These are phyloP conservation scores for Aspergillus pseudoviridinutans DNA, from an alignment of 2,329 filamentous ascomycete species.

Conservation along the genomic window DNA sequence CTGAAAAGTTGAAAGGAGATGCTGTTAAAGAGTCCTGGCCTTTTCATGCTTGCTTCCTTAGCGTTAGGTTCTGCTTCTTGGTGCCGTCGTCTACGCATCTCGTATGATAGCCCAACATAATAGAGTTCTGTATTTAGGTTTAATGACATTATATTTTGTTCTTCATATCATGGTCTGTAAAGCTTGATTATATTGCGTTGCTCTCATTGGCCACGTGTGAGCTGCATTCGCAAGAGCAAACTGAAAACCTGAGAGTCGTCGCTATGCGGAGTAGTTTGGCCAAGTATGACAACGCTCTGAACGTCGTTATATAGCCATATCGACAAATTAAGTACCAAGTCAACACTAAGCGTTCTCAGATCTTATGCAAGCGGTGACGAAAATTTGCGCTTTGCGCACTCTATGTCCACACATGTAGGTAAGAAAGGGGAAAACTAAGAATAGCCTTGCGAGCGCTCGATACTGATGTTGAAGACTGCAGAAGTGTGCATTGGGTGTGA, in stretches of 20 bases:
- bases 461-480: not conserved
- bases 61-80: not conserved
- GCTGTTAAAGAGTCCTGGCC: constrained; percentile 3
- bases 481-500: not conserved
- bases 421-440: not conserved
- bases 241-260: too few relatives aligned
- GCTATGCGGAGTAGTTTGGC: not conserved
- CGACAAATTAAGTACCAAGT: not conserved
- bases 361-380: not conserved
- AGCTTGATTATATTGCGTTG: too few relatives aligned
- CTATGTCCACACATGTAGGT: not conserved
- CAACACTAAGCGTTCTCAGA: not conserved
- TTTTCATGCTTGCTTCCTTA: constrained; percentile 3
- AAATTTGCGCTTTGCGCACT: not conserved
- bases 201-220: too few relatives aligned
- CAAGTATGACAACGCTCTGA: not conserved
- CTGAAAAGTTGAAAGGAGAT: constrained; percentile 1
- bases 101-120: not conserved
- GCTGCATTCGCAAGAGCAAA: too few relatives aligned
- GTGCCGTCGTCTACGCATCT: not conserved
- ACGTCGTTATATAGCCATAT: not conserved
- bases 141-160: not conserved
- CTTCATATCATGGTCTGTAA: not conserved
- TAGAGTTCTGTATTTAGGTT: not conserved
- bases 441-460: not conserved